Conservation (phyloP, 768 basidiomycete genomes). For the Lactarius trivialis region DNA sequence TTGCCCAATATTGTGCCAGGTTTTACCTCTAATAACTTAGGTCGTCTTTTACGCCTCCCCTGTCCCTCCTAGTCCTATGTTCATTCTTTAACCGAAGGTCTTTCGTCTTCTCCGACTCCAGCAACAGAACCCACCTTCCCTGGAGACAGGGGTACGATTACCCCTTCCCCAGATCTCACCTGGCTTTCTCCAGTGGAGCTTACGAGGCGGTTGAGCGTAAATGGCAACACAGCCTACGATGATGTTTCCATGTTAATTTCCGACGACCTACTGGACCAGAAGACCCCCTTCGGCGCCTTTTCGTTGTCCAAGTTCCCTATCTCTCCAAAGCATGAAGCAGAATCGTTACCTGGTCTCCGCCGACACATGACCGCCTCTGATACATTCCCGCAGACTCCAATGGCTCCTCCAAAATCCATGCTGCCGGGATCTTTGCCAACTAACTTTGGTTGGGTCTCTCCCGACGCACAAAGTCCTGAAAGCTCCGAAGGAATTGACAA, state of each 20-base stretch:
- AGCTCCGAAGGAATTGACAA: neutral
- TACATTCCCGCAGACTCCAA: neutral
- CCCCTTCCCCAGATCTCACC: neutral
- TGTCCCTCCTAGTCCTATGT: slow-evolving; percentile 44
- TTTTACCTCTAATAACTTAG: neutral
- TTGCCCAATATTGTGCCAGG: neutral
- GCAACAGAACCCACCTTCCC: neutral
- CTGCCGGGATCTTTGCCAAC: neutral
- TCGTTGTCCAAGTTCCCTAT: neutral
- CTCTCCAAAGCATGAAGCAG: neutral
- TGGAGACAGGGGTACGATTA: neutral
- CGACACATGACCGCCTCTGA: neutral
- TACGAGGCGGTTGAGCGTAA: neutral
- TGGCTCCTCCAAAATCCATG: neutral
- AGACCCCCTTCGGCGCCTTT: neutral
- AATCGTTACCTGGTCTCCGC: neutral
- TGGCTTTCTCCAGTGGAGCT: neutral
- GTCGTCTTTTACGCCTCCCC: slow-evolving; percentile 1
- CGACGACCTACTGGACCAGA: neutral
- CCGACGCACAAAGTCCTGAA: neutral
- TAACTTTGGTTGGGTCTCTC: neutral
- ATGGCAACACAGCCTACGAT: neutral
- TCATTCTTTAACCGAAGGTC: slow-evolving; percentile 48
- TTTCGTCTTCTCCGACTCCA: slow-evolving; percentile 28
- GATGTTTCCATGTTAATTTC: neutral